These are phyloP conservation scores for Colletotrichum tropicale DNA, from an alignment of 2,329 filamentous ascomycete genomes.

Conservation along the genomic window DNA sequence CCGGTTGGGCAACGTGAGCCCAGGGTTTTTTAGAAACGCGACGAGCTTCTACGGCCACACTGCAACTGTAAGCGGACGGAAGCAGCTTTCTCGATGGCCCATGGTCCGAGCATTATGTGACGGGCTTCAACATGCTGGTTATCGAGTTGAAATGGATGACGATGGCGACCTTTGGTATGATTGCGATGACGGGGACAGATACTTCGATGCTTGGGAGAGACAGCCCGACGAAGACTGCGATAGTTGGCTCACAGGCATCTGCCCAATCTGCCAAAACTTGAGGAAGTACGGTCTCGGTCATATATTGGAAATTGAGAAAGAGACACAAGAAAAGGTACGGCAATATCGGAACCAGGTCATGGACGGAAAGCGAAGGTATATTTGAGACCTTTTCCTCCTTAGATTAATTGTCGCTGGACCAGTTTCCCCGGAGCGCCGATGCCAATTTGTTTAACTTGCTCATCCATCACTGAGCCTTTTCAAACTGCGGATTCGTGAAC, in stretches of 20 bases:
- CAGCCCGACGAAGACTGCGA: neutral
- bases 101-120: neutral
- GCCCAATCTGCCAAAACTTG: neutral
- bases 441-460: no score
- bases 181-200: constrained; percentile 12
- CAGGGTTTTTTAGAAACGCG: neutral
- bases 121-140: constrained; percentile 10
- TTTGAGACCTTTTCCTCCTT: no score
- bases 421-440: no score
- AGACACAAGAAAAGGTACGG: no score
- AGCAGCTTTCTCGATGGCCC: neutral
- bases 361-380: no score
- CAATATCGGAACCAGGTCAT: no score
- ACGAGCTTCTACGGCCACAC: neutral
- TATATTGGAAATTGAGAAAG: neutral
- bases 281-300: neutral
- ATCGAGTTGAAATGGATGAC: constrained; percentile 8
- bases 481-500: no score
- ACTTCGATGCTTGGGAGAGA: constrained; percentile 11
- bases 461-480: no score
- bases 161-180: constrained; percentile 23
- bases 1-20: no score
- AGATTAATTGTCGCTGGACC: no score
- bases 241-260: neutral
- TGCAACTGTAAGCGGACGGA: neutral